Base-by-base conservation (phyloP, 306 rosid species). In the Prunus fruticosa region DNA sequence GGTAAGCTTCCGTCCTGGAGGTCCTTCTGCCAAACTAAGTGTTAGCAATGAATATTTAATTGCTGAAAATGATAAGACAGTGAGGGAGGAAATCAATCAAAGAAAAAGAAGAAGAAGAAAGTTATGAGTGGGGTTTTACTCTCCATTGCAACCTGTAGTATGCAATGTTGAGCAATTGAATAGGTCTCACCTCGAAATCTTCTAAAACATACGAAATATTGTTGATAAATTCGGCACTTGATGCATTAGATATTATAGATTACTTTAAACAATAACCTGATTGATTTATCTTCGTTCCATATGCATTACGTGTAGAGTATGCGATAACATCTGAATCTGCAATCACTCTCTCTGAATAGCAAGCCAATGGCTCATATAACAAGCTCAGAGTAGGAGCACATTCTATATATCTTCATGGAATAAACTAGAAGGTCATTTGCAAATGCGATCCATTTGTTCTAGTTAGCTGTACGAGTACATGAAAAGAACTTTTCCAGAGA, bases 401-500 rank as follows among this genome's bases (percentile, higher is more conserved):
- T 25, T 46, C 41, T 7, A 47, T 25, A 46, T 25, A 30, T 11
- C 18, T 27, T 32, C 61, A 51, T 50, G 19, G 19, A 50, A 25
- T 49, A 18, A 8, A 51, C 18, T 50, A 9, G 28, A 1, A 49
- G 6, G 74, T 30, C 34, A 62, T 28, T 51, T 6, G 43, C 34
- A 62, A 62, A 60, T 60, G 67, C 19, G 28, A 62, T 16, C 75
- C 66, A 56, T 56, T 72, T 32, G 27, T 11, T n/a, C 5, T n/a
- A 5, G 32, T 34, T 61, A 72, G 15, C 52, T 64, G 69, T 34
- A 61, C 23, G 41, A 74, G 72, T 22, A 45, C 32, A 63, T 57
- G 68, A 63, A 34, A 54, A 66, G 57, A 13, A 73, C 60, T 69
- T 75, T 88, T 92, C 98, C 98, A n/a, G 97, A 95, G 79, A 95